Percentiles rank a stretch among this genome's conserved stretches.
phyloP scores from a whole-genome alignment of 306 rosid species.

The Lotus japonicus region DNA sequence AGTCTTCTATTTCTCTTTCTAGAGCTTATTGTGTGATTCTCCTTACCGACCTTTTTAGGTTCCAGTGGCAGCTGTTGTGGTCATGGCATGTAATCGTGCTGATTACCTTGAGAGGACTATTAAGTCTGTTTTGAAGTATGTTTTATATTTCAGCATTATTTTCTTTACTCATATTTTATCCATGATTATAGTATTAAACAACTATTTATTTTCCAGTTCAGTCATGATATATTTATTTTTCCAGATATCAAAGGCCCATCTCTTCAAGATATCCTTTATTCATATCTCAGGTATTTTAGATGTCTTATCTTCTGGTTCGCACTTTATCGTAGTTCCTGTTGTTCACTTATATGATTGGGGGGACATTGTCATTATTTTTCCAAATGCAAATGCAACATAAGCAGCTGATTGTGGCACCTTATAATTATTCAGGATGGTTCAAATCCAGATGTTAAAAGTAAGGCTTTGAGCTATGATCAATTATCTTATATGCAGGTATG shows the following conservation, averaged over 20 bases:
- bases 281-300: slow-evolving; percentile 78
- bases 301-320: slow-evolving; percentile 20
- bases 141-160: neutral
- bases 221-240: slow-evolving; percentile 25
- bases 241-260: slow-evolving; percentile 67
- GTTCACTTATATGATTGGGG: neutral
- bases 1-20: slow-evolving; percentile 19
- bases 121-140: slow-evolving; percentile 73
- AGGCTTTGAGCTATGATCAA: slow-evolving; percentile 75
- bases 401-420: slow-evolving; percentile 2
- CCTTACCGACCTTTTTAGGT: slow-evolving; percentile 46
- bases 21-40: slow-evolving; percentile 21
- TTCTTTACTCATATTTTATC: neutral
- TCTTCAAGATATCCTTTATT: slow-evolving; percentile 79
- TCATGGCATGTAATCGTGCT: slow-evolving; percentile 98
- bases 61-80: slow-evolving; percentile 96
- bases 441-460: slow-evolving; percentile 57
- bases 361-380: slow-evolving; percentile 17
- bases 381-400: slow-evolving; percentile 8
- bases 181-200: neutral
- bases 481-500: slow-evolving; percentile 85
- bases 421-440: slow-evolving; percentile 69
- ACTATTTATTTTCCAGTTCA: slow-evolving; percentile 22
- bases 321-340: slow-evolving; percentile 7
- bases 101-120: slow-evolving; percentile 91